Base-by-base conservation (phyloP, 1,139 yeast species). In the Debaryomycetaceae sp. region DNA sequence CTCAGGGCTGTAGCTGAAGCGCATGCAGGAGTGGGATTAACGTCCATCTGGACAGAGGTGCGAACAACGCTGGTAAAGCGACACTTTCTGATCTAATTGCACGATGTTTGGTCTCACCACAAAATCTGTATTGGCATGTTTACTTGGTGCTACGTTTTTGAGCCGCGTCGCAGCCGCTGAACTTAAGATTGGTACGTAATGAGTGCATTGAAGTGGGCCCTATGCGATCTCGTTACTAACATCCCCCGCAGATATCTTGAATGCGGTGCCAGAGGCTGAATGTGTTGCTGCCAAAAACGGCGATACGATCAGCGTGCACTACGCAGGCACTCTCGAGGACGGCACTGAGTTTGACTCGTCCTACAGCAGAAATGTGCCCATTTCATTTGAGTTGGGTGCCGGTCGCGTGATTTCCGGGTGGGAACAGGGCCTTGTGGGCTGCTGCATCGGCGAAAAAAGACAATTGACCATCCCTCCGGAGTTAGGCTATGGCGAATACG, bases 371-470 rank as follows among this genome's bases (percentile, higher is more conserved):
- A 77, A 75, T 19, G 51, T 59, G 21, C 95, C 96, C 33, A 64
- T 86, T 43, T 59, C 69, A 28, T 85, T 86, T 56, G 63, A 60
- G 21, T 60, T 86, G 35, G 96, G 96, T 29, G 58, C 62, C 21
- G 89, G 91, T 13, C 80, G 74, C 49, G 95, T 86, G 28, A 85
- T 86, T 49, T 55, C 68, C 43, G 95, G 95, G 39, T 86, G 95
- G 95, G 95, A 86, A 42, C 76, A 81, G 56, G 95, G 95, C 26
- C 64, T 85, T 34, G 44, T 50, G 28, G 63, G 79, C 32, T 83
- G 84, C 91, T 86, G 96, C 58, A 68, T 83, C 53, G 95, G 95
- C 30, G 96, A 86, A 56, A 72, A 78, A 61, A 75, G 95, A 50
- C 77, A 73, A 45, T 67, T 86, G 46, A 73, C 76, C 25, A 84